A percentile compares a stretch with the other conserved stretches of the same genome.
Conservation (phyloP, 1,284 basidiomycete species). For the Boletus semigastroideus region DNA sequence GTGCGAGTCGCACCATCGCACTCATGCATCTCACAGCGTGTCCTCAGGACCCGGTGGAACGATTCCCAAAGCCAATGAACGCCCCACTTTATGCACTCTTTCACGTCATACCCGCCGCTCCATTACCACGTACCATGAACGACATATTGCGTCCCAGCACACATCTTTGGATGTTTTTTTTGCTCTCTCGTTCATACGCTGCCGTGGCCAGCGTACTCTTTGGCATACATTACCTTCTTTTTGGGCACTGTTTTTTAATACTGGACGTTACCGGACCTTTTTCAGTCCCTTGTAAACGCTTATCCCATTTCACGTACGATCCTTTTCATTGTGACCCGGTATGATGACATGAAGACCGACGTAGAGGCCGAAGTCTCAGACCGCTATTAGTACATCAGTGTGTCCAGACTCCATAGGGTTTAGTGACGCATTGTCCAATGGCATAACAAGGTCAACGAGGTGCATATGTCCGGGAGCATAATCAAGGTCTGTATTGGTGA, state of each 20-base stretch:
- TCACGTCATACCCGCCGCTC: constrained; percentile 9
- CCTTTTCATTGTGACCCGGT: too few relatives aligned
- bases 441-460: too few relatives aligned
- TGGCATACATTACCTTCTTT: constrained; percentile 7
- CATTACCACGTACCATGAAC: not conserved
- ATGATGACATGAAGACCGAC: too few relatives aligned
- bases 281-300: constrained; percentile 1
- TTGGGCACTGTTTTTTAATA: not conserved
- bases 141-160: not conserved
- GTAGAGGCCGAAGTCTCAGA: too few relatives aligned
- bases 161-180: not conserved
- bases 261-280: constrained; percentile 3
- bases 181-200: not conserved
- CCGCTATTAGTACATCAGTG: too few relatives aligned
- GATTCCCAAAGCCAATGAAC: constrained; percentile 8
- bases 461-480: too few relatives aligned
- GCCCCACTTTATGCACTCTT: not conserved
- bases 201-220: constrained; percentile 4
- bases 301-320: not conserved
- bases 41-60: constrained; percentile 13
- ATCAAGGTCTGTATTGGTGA: too few relatives aligned
- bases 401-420: too few relatives aligned
- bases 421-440: too few relatives aligned
- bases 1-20: not conserved
- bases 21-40: constrained; percentile 12